phyloP scores from a whole-genome alignment of 108 stramenopile species.

The Pseudonitzschia pungens region DNA sequence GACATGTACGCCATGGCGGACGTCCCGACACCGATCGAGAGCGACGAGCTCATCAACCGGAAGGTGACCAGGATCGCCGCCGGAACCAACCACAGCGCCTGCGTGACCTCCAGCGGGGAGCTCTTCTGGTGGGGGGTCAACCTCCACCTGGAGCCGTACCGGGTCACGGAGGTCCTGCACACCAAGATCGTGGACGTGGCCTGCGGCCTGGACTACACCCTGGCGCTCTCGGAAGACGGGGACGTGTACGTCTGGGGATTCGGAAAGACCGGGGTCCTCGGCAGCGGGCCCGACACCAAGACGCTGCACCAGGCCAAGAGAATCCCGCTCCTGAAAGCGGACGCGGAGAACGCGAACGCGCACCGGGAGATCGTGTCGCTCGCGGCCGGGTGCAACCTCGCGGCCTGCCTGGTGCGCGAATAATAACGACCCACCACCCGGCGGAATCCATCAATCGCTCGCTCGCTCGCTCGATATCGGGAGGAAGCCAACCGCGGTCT shows the following conservation, averaged over 20 bases:
- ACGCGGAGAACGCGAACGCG: no score
- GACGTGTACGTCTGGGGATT: constrained; percentile 65
- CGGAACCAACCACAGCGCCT: constrained; percentile 83
- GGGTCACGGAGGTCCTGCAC: constrained; percentile 56
- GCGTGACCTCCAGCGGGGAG: constrained; percentile 80
- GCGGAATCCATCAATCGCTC: no score
- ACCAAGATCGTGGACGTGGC: constrained; percentile 70
- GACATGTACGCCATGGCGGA: constrained; percentile 89
- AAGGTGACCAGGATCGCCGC: constrained; percentile 72
- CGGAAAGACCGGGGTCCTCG: constrained; percentile 81
- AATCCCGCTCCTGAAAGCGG: constrained; percentile 10
- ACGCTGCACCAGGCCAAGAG: constrained; percentile 52
- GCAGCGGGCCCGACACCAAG: constrained; percentile 52
- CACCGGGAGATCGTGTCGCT: constrained; percentile 49
- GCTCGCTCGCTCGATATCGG: no score
- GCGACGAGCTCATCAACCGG: constrained; percentile 62
- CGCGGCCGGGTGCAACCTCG: constrained; percentile 74
- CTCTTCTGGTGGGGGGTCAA: constrained; percentile 91
- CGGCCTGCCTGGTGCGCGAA: constrained; percentile 52
- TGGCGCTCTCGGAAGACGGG: constrained; percentile 70
- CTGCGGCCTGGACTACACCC: constrained; percentile 76
- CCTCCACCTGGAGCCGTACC: constrained; percentile 69
- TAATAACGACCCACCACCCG: background rate
- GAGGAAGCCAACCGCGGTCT: no score
- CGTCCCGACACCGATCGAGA: constrained; percentile 69